phyloP scores from a whole-genome alignment of 2,329 filamentous ascomycete genomes.

The Capronia epimyces region DNA sequence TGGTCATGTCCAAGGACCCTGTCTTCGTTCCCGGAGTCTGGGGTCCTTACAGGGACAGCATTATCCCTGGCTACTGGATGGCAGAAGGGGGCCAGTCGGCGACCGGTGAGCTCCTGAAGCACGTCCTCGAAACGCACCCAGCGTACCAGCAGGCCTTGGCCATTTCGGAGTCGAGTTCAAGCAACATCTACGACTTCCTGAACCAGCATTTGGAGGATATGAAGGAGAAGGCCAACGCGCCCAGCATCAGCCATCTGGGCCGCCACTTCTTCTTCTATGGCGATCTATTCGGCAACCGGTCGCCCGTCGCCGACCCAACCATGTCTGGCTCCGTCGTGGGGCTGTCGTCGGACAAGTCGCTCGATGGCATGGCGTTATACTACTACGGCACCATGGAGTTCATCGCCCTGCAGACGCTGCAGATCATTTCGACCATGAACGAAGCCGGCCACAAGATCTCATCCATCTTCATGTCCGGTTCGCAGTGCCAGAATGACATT shows the following conservation, averaged over 20 bases:
- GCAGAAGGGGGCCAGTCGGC: constrained; percentile 95
- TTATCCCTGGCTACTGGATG: constrained; percentile 91
- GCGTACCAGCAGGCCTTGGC: constrained; percentile 76
- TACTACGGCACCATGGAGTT: constrained; percentile 98
- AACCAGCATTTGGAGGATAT: constrained; percentile 80
- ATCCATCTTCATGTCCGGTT: constrained; percentile 98
- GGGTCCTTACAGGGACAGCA: constrained; percentile 92
- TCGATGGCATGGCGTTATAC: constrained; percentile 80
- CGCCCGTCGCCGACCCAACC: constrained; percentile 81
- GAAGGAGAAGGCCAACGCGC: constrained; percentile 62
- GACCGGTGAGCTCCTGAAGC: constrained; percentile 87
- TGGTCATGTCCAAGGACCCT: constrained; percentile 88
- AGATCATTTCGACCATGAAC: constrained; percentile 96
- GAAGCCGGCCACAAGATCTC: constrained; percentile 75
- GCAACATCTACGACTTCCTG: constrained; percentile 91
- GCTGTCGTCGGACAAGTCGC: constrained; percentile 75
- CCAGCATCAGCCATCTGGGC: constrained; percentile 75
- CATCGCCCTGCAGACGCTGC: constrained; percentile 91
- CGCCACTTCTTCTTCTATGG: constrained; percentile 99
- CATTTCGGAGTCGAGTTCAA: constrained; percentile 72
- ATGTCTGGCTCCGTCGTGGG: constrained; percentile 91
- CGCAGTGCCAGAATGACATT: constrained; percentile 91
- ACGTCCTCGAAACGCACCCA: constrained; percentile 91
- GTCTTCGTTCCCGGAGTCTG: constrained; percentile 94
- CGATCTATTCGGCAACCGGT: constrained; percentile 93